Base-by-base conservation (phyloP, 2,329 filamentous ascomycete genomes). In the Phaeosphaeriaceae sp. region DNA sequence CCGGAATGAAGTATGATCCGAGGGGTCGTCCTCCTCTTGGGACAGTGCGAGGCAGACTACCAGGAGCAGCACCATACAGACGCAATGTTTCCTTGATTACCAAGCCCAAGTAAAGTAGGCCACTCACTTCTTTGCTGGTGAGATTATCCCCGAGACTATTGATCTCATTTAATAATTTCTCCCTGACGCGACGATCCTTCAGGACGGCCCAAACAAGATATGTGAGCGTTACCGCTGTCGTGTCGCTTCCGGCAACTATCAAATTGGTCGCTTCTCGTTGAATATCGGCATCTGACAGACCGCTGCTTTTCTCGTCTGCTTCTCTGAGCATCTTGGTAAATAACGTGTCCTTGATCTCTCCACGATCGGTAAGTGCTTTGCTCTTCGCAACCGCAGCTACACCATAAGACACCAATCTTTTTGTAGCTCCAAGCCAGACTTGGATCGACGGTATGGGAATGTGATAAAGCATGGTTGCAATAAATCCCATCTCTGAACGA, bases 201-300 rank as follows among this genome's bases (percentile, higher is more conserved):
- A 47, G 48, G 7, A 61, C 48, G 3, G 65, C 57, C 74, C 75
- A 82, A 5, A 77, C 56, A 0, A 80, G 61, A 46, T 81, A 83
- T 0, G 80, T 83, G 35, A 83, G 51, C 0, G 78, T 78, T 11
- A 74, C 71, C 1, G 80, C 76, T 0, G 81, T 82, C 0, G 81
- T 83, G 47, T 83, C 80, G 30, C 73, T 79, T 1, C 81, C 81
- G 1, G 80, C 81, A 4, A 79, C 48, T 37, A 83, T 82, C 52
- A 78, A 80, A 13, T 35, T 61, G 6, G 70, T 66, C 0, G 79
- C 79, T 37, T 80, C 75, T 13, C 60, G 54, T 3, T 41, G 21
- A 17, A 59, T 46, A 9, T 57, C 50, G 6, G 33, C 16, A 6
- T 39, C 32, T 2, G 48, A 43, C 13, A 36, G n/a, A 23, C 21